These are phyloP conservation scores for Arthrobotrys megalospora DNA, from an alignment of 2,329 filamentous ascomycete genomes.

Conservation along the genomic window DNA sequence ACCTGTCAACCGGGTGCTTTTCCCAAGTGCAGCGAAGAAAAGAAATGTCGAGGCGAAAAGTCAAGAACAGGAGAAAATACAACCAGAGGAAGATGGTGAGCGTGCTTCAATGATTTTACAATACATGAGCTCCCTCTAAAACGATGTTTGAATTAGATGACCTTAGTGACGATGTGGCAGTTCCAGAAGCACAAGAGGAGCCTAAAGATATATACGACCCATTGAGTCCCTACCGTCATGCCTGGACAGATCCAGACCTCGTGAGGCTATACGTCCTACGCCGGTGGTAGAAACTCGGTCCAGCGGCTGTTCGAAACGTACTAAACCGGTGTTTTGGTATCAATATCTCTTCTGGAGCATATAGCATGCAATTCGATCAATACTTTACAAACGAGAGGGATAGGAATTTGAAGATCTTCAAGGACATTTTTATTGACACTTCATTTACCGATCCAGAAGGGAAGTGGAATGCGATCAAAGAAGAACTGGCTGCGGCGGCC, in stretches of 20 bases:
- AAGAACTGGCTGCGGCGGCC: slow-evolving; percentile 43
- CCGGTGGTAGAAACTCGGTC: slow-evolving; percentile 40
- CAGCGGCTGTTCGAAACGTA: slow-evolving; percentile 35
- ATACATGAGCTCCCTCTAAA: not conserved
- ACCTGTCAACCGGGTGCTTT: slow-evolving; percentile 31
- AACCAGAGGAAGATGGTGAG: not conserved
- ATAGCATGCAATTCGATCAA: slow-evolving; percentile 52
- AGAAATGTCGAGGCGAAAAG: not conserved
- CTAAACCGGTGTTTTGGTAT: slow-evolving; percentile 53
- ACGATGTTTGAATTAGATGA: not conserved
- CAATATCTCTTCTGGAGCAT: slow-evolving; percentile 48
- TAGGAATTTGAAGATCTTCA: slow-evolving; percentile 39
- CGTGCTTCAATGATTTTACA: no score
- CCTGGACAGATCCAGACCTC: slow-evolving; percentile 32
- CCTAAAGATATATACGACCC: slow-evolving; percentile 16
- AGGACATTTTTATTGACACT: slow-evolving; percentile 47
- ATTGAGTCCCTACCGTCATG: slow-evolving; percentile 25
- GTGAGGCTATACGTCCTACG: slow-evolving; percentile 42
- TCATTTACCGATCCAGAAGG: slow-evolving; percentile 42
- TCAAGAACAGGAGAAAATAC: slow-evolving; percentile 3
- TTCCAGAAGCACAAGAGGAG: slow-evolving; percentile 1
- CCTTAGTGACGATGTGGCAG: not conserved
- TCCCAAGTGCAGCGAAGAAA: slow-evolving; percentile 10
- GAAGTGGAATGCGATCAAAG: slow-evolving; percentile 29
- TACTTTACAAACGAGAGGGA: slow-evolving; percentile 28